phyloP scores from a whole-genome alignment of 1,139 yeast genomes.

The Nakaseomyces kungkrabaensis region DNA sequence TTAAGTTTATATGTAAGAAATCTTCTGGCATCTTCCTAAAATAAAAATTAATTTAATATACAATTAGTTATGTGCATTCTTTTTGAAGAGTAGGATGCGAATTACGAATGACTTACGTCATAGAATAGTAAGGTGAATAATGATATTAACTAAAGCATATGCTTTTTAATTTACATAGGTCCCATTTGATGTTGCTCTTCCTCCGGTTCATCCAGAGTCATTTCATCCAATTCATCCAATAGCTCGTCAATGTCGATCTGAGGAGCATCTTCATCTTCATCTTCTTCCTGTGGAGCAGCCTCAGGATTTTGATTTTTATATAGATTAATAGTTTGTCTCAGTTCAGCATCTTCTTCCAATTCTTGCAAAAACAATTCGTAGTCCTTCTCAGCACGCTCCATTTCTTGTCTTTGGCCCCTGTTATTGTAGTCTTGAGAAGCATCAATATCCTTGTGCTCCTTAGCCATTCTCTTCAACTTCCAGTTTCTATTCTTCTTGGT shows the following conservation, averaged over 20 bases:
- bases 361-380: conserved; percentile 94
- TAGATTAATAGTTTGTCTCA: conserved; percentile 81
- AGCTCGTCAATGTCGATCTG: conserved; percentile 71
- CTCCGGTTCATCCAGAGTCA: conserved; percentile 53
- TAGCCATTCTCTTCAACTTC: conserved; percentile 98
- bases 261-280: conserved; percentile 64
- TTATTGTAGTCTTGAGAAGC: conserved; percentile 57
- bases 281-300: conserved; percentile 35
- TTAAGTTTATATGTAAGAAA: no score
- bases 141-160: no score
- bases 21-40: no score
- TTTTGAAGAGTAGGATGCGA: no score
- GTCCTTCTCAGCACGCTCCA: conserved; percentile 88
- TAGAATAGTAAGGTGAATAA: no score
- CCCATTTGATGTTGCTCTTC: conserved; percentile 3
- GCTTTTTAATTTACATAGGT: neutral
- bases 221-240: conserved; percentile 85
- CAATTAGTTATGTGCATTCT: neutral
- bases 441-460: conserved; percentile 79
- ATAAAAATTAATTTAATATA: neutral
- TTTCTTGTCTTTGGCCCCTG: conserved; percentile 77
- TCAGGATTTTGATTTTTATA: conserved; percentile 52
- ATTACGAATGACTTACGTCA: no score
- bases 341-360: conserved; percentile 91
- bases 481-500: conserved; percentile 71